Evolutionary conservation across 768 basidiomycete species (phyloP).

Genomic region (Chalciporus piperatus): DNA sequence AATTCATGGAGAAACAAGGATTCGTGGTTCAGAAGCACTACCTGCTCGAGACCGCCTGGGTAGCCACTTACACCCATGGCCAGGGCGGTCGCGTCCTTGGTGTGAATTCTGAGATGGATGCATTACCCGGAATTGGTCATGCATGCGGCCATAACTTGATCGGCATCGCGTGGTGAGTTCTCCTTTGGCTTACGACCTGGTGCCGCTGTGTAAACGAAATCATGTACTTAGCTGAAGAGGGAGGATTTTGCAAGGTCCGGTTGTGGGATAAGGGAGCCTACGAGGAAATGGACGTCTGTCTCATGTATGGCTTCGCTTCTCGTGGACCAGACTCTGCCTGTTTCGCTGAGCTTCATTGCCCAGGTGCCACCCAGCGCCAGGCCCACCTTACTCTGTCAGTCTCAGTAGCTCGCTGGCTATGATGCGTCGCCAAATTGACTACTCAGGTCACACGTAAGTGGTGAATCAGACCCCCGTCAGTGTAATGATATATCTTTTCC

Average conservation of each 20-base stretch:
- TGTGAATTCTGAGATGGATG: slow-evolving; percentile 81
- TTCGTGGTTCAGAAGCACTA: slow-evolving; percentile 63
- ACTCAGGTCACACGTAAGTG: slow-evolving; percentile 43
- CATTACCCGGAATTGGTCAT: slow-evolving; percentile 58
- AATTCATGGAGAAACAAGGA: slow-evolving; percentile 63
- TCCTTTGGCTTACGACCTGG: not conserved
- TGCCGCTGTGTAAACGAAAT: not conserved
- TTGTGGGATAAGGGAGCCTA: slow-evolving; percentile 74
- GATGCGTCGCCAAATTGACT: slow-evolving; percentile 59
- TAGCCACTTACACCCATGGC: slow-evolving; percentile 65
- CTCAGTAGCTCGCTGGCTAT: slow-evolving; percentile 64
- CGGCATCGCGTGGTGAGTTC: slow-evolving; percentile 57
- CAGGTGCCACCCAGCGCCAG: slow-evolving; percentile 83
- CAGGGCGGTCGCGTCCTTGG: slow-evolving; percentile 69
- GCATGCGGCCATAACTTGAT: slow-evolving; percentile 86
- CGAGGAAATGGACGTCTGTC: slow-evolving; percentile 70
- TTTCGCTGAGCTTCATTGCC: not conserved
- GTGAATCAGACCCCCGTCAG: not conserved
- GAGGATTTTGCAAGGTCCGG: slow-evolving; percentile 67
- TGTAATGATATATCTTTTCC: not conserved
- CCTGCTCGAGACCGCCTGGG: slow-evolving; percentile 73
- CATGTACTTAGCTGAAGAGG: slow-evolving; percentile 63
- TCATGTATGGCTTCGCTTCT: slow-evolving; percentile 50
- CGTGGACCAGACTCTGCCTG: not conserved
- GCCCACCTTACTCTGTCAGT: slow-evolving; percentile 66